Evolutionary conservation across 805 yeast species (phyloP), one percentile per base, ranked within the genome.

Genomic region (Millerago galiae): DNA sequence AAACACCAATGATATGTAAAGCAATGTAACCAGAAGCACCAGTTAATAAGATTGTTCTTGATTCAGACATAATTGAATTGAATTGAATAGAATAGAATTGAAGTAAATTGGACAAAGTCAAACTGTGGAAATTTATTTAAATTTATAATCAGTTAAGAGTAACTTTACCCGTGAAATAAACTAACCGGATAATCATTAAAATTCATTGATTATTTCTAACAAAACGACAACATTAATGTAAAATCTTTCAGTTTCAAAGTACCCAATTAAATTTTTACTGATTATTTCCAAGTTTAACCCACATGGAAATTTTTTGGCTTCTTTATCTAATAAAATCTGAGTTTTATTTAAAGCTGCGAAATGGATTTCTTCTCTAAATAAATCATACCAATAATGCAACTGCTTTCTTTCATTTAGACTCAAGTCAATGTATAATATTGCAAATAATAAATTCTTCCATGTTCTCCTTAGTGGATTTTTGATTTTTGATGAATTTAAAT

Each of bases 21-120:
- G 77, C 77, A 41, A 72, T 65, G 49, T 62, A 74, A 9, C 79
- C 77, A 11, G 75, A 67, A 12, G 74, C 74, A 11, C 78, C 78
- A 4, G 75, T 65, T 24, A 73, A 59, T n/a, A 73, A 58, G 13
- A 73, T 25, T 10, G 41, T 31, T 25, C 35, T 31, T 4, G 33
- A 3, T 25, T 26, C 37, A n/a, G 39, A 37, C 32, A 28, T 17
- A 31, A 14, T 31, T 9, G 12, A 11, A 15, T 15, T 4, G 18
- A 30, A 30, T 30, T 30, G 33, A 30, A n/a, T n/a, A n/a, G n/a
- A n/a, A n/a, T n/a, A n/a, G n/a, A n/a, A n/a, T n/a, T n/a, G n/a
- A n/a, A n/a, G n/a, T n/a, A n/a, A n/a, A n/a, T n/a, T n/a, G n/a
- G n/a, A n/a, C n/a, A n/a, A n/a, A n/a, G n/a, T n/a, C n/a, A 18